Base-by-base conservation (phyloP, 2,329 filamentous ascomycete genomes). In the Epichloe glyceriae region DNA sequence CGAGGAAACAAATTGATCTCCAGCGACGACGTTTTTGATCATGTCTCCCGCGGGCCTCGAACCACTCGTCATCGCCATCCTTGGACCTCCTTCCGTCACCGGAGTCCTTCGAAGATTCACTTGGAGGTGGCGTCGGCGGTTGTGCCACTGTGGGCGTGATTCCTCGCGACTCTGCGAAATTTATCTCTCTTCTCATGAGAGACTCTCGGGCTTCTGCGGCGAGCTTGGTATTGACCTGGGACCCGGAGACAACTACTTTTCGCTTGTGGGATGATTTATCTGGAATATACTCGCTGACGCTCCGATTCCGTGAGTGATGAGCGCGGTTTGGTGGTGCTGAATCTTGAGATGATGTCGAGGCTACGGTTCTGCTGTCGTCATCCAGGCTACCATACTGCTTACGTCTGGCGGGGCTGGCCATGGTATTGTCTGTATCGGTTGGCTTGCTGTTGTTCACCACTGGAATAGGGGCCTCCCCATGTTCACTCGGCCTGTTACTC, bases 261-360 rank as follows among this genome's bases (percentile, higher is more conserved):
- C 88, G 79, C 61, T 81, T 86, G 1, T 83, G 75, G 47, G 85
- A 76, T 42, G 81, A 74, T 56, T 84, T 72, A 50, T 93, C 86
- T 2, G 89, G 88, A 0, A 82, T 76, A 65, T 95, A 95, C 56
- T 96, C 90, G 70, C 89, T 95, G 26, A 93, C 71, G 66, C 90
- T 96, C 59, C 90, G 78, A 64, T 93, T 89, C 53, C 86, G 79
- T 12, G 73, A 72, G 64, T 88, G 86, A 14, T 47, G 46, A 2
- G 40, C 4, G 8, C 57, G 42, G 17, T 56, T 53, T 3, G 50
- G 41, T 58, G 65, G 50, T 56, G 59, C 38, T 14, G 22, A 22
- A 55, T 55, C 42, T 4, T 50, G 51, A 11, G 52, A 37, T 26
- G 39, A 43, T 55, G 17, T 50, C 53, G 52, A 52, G 12, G 70